Conservation (phyloP, 352 stramenopile species). For the Phytopythium helicoides region DNA sequence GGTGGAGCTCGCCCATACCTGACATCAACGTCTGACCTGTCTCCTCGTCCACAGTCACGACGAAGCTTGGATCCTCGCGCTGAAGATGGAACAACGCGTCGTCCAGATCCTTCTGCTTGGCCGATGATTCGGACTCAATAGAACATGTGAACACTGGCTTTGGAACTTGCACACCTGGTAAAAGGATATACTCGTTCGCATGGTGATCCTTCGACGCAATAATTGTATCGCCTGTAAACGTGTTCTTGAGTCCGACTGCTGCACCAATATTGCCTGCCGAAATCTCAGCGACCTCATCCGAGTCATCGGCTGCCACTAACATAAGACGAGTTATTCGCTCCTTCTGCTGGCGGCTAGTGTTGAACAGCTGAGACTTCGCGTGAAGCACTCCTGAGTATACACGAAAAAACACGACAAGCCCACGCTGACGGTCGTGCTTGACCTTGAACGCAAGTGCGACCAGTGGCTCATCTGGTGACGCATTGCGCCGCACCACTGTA, state of each 20-base stretch:
- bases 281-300: constrained; percentile 84
- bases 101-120: constrained; percentile 86
- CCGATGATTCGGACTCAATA: constrained; percentile 85
- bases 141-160: constrained; percentile 91
- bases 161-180: constrained; percentile 67
- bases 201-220: constrained; percentile 62
- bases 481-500: constrained; percentile 25
- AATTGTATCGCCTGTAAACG: constrained; percentile 94
- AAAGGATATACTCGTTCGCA: constrained; percentile 26
- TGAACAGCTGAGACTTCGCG: constrained; percentile 76
- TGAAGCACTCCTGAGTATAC: constrained; percentile 92
- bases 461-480: constrained; percentile 46
- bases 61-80: constrained; percentile 96
- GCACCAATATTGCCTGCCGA: constrained; percentile 91
- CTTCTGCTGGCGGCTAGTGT: constrained; percentile 61
- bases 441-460: constrained; percentile 73
- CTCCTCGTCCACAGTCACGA: constrained; percentile 94
- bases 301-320: constrained; percentile 88
- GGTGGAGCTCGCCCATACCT: constrained; percentile 94
- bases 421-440: constrained; percentile 72
- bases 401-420: constrained; percentile 90
- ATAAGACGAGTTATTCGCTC: constrained; percentile 78
- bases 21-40: constrained; percentile 98
- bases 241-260: constrained; percentile 90
- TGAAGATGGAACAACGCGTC: constrained; percentile 74